Base-by-base conservation (phyloP, 2,329 filamentous ascomycete species). In the Ustilaginoidea virens region DNA sequence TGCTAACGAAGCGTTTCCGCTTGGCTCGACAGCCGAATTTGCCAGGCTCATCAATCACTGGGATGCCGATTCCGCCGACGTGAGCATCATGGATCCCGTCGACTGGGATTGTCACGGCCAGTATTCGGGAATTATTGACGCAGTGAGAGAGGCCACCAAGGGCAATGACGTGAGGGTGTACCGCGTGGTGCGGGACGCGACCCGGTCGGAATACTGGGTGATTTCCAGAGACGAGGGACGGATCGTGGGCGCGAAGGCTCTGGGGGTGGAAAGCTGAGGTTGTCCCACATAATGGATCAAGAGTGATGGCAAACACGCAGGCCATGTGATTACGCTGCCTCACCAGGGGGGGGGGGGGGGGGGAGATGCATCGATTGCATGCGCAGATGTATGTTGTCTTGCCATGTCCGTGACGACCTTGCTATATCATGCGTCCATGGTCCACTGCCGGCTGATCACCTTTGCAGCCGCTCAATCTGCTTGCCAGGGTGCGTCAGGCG, bases 151-250 rank as follows among this genome's bases (percentile, higher is more conserved):
- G 47, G 74, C 66, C 10, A 66, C 64, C 14, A 60, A 64, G 46
- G 71, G 78, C 2, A 66, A 63, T 35, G 74, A 81, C 37, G 69
- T 87, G 29, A 70, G 75, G 46, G 74, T 92, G 14, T 93, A 90
- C 45, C 62, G 69, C 30, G 71, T 92, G 7, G 57, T 63, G 33
- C 60, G 69, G 41, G 72, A 68, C 25, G 58, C 60, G 9, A 70
- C 74, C 16, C 66, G 77, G 46, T 63, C 65, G 10, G 80, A 92
- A 55, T 92, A 92, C 52, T 93, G 76, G 66, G 58, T 93, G 33
- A 58, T 93, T 49, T 78, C 40, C 64, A 75, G 43, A 55, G 55
- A 66, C 28, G 66, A 63, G 9, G 66, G 62, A 12, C 67, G 63
- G 53, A 44, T 93, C 34, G 72, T 93, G 6, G 86, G 86, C 10